Percentiles rank a stretch among this genome's conserved stretches.
phyloP scores from a whole-genome alignment of 2,329 filamentous ascomycete species.

The Curvularia hawaiiensis region DNA sequence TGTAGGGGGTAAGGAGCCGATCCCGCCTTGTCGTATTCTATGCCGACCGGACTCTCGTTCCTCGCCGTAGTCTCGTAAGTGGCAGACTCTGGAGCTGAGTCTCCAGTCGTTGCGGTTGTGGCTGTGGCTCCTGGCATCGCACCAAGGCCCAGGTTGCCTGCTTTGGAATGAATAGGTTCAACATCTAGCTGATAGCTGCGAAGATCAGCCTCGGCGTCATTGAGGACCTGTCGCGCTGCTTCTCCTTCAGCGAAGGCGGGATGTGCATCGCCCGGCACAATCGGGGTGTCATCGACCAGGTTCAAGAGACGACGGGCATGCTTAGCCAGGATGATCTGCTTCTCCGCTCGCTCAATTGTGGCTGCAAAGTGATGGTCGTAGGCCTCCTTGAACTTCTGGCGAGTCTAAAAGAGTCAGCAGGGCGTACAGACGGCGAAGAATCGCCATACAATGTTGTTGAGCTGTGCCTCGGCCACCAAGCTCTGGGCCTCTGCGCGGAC shows the following conservation, averaged over 20 bases:
- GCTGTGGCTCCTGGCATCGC: slow-evolving; percentile 47
- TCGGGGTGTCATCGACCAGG: slow-evolving; percentile 85
- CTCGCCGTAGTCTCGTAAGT: slow-evolving; percentile 13
- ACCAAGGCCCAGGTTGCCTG: slow-evolving; percentile 55
- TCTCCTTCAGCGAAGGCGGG: slow-evolving; percentile 68
- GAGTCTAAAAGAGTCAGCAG: slow-evolving; percentile 65
- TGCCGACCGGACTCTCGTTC: slow-evolving; percentile 31
- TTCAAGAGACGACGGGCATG: slow-evolving; percentile 85
- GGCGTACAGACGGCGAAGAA: neutral
- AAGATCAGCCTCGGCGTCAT: slow-evolving; percentile 90
- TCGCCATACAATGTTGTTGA: slow-evolving; percentile 79
- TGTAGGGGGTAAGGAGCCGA: slow-evolving; percentile 38
- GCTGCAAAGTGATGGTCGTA: slow-evolving; percentile 88
- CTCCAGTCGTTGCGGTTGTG: neutral
- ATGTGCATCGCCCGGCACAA: slow-evolving; percentile 82
- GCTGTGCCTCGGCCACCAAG: slow-evolving; percentile 92
- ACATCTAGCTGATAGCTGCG: slow-evolving; percentile 69
- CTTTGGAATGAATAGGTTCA: slow-evolving; percentile 59
- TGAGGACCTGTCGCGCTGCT: slow-evolving; percentile 82
- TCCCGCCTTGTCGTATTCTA: slow-evolving; percentile 30
- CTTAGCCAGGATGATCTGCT: slow-evolving; percentile 91
- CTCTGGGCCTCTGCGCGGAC: slow-evolving; percentile 95
- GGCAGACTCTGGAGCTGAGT: slow-evolving; percentile 12
- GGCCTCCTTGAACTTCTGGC: slow-evolving; percentile 94
- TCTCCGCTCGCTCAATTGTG: slow-evolving; percentile 94